Base-by-base conservation (phyloP, 257 asterid genomes). In the Echium plantagineum region DNA sequence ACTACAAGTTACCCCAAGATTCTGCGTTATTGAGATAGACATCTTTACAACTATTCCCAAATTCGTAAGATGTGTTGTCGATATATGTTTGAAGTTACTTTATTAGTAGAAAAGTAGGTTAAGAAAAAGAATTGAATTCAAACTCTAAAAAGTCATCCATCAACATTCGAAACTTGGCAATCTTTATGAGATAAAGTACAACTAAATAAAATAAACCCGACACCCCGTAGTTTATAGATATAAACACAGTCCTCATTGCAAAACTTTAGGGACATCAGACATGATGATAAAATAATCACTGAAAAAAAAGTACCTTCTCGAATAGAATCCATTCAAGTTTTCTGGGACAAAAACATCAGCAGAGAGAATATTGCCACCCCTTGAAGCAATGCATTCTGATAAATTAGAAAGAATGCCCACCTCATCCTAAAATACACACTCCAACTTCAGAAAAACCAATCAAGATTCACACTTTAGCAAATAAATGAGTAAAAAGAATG, bases 291-390 rank as follows among this genome's bases (percentile, higher is more conserved):
- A 24, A 24, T 24, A 24, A 24, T 24, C 26, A 24, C 26, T 24
- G 26, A 24, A 24, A 24, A 24, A 24, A 24, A 24, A 24, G 13
- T 21, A 88, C 96, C 98, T 91, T 81, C 98, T 85, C 1, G 94
- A 82, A 76, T 88, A 91, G 77, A 91, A 91, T 21, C 81, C 93
- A 56, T 82, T 79, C 71, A 80, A 80, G 51, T 82, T 79, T 60
- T 91, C 93, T 0, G 98, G 98, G 63, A 91, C 98, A 63, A 88
- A 91, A 68, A 91, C 70, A 72, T 87, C 98, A 67, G 96, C 96
- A 66, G 17, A 78, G 30, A 87, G 94, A 72, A 91, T 91, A 80
- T 87, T 87, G 32, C 96, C 98, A 47, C 94, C 94, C 60, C 77
- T 80, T 68, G 94, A 83, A 70, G 98, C 94, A 68, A 91, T 85